phyloP scores from a whole-genome alignment of 257 asterid genomes.

The Petunia secreta region DNA sequence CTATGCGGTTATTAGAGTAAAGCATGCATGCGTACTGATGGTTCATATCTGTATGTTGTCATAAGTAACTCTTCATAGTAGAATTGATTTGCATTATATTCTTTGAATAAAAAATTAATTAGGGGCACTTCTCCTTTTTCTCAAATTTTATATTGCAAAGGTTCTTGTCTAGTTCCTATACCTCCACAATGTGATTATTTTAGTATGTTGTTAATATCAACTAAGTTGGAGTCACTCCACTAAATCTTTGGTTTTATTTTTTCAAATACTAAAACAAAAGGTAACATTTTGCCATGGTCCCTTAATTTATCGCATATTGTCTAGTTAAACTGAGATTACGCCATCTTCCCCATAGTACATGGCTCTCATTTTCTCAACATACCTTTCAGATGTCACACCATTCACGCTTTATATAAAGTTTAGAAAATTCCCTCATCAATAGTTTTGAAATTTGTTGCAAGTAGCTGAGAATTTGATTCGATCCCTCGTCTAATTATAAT shows the following conservation, averaged over 20 bases:
- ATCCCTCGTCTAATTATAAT: too few species aligned
- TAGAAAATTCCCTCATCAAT: background rate
- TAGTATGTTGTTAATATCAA: background rate
- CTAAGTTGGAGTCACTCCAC: background rate
- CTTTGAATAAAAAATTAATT: too few species aligned
- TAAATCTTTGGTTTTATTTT: background rate
- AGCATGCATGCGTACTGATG: too few species aligned
- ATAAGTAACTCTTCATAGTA: too few species aligned
- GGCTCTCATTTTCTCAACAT: conserved; percentile 15
- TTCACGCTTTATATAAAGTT: background rate
- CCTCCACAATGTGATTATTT: background rate
- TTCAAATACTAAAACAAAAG: background rate
- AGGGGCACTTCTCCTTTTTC: background rate
- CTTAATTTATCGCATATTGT: background rate
- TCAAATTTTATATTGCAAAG: background rate
- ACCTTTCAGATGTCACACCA: background rate
- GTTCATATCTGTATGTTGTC: too few species aligned
- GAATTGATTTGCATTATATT: too few species aligned
- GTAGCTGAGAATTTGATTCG: background rate
- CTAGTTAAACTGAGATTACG: background rate
- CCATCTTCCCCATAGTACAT: background rate
- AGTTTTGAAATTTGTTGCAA: background rate
- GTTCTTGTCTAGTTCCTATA: background rate
- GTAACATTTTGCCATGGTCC: conserved; percentile 7
- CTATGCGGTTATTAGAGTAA: too few species aligned